A percentile compares a stretch with the other conserved stretches of the same genome.
phyloP scores from a whole-genome alignment of 805 yeast genomes.

The Metschnikowia bowlesiae region DNA sequence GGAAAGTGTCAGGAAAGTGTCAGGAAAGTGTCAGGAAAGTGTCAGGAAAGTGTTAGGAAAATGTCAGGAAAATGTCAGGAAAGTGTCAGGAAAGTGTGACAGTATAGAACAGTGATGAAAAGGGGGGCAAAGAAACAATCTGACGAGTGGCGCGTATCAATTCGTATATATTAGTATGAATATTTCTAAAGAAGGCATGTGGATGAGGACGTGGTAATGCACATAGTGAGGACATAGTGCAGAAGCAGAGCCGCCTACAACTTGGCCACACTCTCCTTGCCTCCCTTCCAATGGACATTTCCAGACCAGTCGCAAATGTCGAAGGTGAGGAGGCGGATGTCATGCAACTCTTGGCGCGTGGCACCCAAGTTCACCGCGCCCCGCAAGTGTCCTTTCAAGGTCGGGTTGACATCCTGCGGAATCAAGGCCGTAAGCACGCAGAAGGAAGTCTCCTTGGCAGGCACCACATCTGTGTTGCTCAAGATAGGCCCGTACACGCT shows the following conservation, averaged over 20 bases:
- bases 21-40: no score
- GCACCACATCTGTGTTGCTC: slow-evolving; percentile 59
- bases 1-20: no score
- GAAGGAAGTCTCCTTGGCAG: slow-evolving; percentile 67
- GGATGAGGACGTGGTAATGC: no score
- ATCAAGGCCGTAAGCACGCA: slow-evolving; percentile 75
- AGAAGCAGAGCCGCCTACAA: slow-evolving; percentile 23
- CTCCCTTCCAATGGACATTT: slow-evolving; percentile 40
- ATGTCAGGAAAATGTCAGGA: no score
- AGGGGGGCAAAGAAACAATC: no score
- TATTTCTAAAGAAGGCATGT: no score
- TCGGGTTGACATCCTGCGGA: slow-evolving; percentile 93
- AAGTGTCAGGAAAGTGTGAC: no score
- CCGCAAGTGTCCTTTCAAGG: slow-evolving; percentile 81
- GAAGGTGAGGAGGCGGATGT: slow-evolving; percentile 58
- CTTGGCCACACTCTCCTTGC: slow-evolving; percentile 55
- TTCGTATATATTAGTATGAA: no score
- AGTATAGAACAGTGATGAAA: no score
- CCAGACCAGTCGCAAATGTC: slow-evolving; percentile 74
- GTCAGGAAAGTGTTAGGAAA: no score
- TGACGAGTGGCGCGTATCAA: no score
- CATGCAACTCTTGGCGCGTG: slow-evolving; percentile 54
- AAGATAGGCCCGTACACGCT: slow-evolving; percentile 77
- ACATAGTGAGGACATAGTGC: no score
- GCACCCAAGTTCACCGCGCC: slow-evolving; percentile 85